Percentiles rank a stretch among this genome's conserved stretches.
Evolutionary conservation across 2,329 filamentous ascomycete genomes (phyloP).

Genomic region (Hypocrella siamensis): DNA sequence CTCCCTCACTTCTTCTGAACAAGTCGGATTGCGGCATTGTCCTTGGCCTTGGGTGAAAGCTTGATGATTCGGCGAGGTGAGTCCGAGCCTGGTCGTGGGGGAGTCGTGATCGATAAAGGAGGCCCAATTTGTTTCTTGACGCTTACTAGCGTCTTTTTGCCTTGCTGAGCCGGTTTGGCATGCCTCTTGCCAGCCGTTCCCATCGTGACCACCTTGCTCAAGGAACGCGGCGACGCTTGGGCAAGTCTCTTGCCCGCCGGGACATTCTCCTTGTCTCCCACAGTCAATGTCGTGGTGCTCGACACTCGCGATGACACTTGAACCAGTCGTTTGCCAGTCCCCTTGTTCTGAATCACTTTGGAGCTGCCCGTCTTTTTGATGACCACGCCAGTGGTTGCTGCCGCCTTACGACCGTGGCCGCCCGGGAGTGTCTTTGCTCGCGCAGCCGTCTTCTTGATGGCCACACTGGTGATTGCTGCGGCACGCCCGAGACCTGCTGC

Average conservation of each 20-base stretch:
- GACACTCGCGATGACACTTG: conserved; percentile 5
- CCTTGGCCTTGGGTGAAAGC: conserved; percentile 5
- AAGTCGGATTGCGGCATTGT: conserved; percentile 3
- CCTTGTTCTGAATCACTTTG: conserved; percentile 7
- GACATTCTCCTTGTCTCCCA: conserved; percentile 2
- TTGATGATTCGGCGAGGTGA: conserved; percentile 4
- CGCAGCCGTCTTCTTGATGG: background rate
- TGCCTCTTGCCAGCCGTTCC: too few relatives aligned
- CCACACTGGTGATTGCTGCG: conserved; percentile 2
- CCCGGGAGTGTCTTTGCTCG: conserved; percentile 5
- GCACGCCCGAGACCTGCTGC: conserved; percentile 9
- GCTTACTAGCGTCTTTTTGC: background rate
- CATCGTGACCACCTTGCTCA: background rate
- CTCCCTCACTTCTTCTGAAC: background rate
- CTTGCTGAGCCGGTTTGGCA: background rate
- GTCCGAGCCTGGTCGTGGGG: background rate
- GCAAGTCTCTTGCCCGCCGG: background rate
- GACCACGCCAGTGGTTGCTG: background rate
- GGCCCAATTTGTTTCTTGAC: background rate
- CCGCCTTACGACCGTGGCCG: conserved; percentile 11
- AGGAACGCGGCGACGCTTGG: background rate
- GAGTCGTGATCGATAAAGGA: too few relatives aligned
- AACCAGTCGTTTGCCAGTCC: conserved; percentile 2
- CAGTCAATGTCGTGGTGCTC: conserved; percentile 8
- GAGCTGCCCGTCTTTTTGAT: background rate